Evolutionary conservation across 2,329 filamentous ascomycete species (phyloP), one percentile per base, ranked within the genome.

Genomic region (Phialophora verrucosa): DNA sequence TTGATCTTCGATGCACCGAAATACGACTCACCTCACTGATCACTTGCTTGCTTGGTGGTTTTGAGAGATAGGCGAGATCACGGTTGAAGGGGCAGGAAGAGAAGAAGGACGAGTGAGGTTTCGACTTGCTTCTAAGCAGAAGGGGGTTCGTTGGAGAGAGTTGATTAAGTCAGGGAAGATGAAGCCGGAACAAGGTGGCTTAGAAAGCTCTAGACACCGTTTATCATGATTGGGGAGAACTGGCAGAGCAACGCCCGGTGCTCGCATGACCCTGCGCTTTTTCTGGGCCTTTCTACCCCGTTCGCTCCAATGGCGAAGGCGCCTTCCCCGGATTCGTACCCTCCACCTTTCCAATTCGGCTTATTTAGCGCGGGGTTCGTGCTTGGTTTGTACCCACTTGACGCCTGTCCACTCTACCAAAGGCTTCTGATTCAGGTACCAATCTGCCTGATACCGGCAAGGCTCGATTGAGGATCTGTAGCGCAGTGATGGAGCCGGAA

Each of bases 271-370:
- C 63, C 29, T 42, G 42, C 53, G 42, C 54, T 31, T 31, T 35
- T 66, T 69, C 67, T 63, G 62, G 64, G 58, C 42, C 27, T 69
- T 64, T 59, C 61, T 67, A 23, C 62, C 62, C 55, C 50, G 10
- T 35, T 67, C 61, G 61, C 61, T 59, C 65, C 65, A 64, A 65
- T 69, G 44, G 62, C 59, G 49, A 65, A 54, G 31, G 44, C 59
- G 47, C 62, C 65, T 70, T 70, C 68, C 68, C 68, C 68, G 63
- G 68, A 70, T 70, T 70, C 59, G 20, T 25, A 11, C 10, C 49
- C 59, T 54, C 51, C 44, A 31, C 53, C 38, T 35, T 55, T 54
- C 57, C 57, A 32, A 47, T 54, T 57, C 32, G 35, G 65, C 61
- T 50, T 20, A 29, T 54, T 56, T 68, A 70, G 65, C 60, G 65